phyloP scores from a whole-genome alignment of 768 basidiomycete genomes.

The Coprinellus aureogranulatus region DNA sequence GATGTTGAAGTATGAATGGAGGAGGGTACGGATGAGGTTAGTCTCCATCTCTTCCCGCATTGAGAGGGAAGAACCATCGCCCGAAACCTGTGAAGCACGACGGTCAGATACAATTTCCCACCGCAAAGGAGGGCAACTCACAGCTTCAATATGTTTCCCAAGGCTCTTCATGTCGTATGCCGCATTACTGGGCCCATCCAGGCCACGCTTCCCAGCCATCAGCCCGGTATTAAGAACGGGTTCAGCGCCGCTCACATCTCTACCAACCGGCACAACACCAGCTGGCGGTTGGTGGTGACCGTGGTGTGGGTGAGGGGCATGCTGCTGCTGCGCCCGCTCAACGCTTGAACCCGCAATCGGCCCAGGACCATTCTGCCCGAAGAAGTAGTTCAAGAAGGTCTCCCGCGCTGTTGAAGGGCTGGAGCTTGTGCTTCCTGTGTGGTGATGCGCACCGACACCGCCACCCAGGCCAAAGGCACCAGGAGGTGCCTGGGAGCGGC shows the following conservation, averaged over 20 bases:
- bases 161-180: constrained; percentile 99
- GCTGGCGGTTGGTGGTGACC: constrained; percentile 9
- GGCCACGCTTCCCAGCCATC: constrained; percentile 60
- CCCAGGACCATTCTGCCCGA: constrained; percentile 85
- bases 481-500: constrained; percentile 17
- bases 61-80: constrained; percentile 64
- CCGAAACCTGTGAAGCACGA: constrained; percentile 45
- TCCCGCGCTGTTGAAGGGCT: constrained; percentile 67
- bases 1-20: constrained; percentile 93
- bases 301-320: constrained; percentile 19
- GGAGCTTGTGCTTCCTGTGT: constrained; percentile 27
- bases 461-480: constrained; percentile 17
- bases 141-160: constrained; percentile 95
- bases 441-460: constrained; percentile 3
- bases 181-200: constrained; percentile 77
- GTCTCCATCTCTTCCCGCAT: constrained; percentile 96
- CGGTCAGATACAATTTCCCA: constrained; percentile 6
- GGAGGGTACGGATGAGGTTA: constrained; percentile 88
- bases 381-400: constrained; percentile 96
- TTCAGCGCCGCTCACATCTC: constrained; percentile 62
- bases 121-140: constrained; percentile 50
- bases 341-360: constrained; percentile 58
- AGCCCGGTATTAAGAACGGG: constrained; percentile 53
- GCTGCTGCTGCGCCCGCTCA: constrained; percentile 33
- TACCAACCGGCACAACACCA: constrained; percentile 49